phyloP scores from a whole-genome alignment of 768 basidiomycete genomes.

The Trametes maxima region DNA sequence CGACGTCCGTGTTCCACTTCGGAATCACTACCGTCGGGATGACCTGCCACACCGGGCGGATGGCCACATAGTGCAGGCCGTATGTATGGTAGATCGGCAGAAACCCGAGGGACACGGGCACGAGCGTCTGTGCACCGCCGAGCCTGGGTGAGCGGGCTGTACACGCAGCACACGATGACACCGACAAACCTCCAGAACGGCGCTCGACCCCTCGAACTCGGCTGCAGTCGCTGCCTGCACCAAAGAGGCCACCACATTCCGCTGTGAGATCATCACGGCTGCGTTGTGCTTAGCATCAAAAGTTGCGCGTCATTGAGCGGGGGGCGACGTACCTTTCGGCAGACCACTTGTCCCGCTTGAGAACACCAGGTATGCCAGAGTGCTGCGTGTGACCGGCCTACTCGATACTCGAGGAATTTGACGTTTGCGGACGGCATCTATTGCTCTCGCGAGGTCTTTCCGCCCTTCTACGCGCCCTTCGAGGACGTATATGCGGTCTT shows the following conservation, averaged over 20 bases:
- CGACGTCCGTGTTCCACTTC: conserved; percentile 58
- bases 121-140: conserved; percentile 3
- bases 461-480: conserved; percentile 45
- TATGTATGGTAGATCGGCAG: conserved; percentile 72
- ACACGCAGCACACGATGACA: background rate
- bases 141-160: background rate
- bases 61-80: conserved; percentile 54
- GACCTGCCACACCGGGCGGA: conserved; percentile 51
- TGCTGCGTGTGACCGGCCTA: conserved; percentile 50
- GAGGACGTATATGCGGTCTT: conserved; percentile 52
- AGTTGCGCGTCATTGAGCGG: background rate
- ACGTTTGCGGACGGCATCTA: conserved; percentile 41
- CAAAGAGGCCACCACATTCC: conserved; percentile 23
- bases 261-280: conserved; percentile 36
- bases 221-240: conserved; percentile 15
- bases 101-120: conserved; percentile 55
- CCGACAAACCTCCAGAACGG: background rate
- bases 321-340: conserved; percentile 58
- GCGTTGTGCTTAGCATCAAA: background rate
- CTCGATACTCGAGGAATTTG: conserved; percentile 45
- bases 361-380: conserved; percentile 70
- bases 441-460: conserved; percentile 47
- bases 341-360: conserved; percentile 80
- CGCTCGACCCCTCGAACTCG: background rate
- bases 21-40: conserved; percentile 56